These are phyloP conservation scores for Calonectria pseudoreteaudii DNA, from an alignment of 2,329 filamentous ascomycete species.

Conservation along the genomic window DNA sequence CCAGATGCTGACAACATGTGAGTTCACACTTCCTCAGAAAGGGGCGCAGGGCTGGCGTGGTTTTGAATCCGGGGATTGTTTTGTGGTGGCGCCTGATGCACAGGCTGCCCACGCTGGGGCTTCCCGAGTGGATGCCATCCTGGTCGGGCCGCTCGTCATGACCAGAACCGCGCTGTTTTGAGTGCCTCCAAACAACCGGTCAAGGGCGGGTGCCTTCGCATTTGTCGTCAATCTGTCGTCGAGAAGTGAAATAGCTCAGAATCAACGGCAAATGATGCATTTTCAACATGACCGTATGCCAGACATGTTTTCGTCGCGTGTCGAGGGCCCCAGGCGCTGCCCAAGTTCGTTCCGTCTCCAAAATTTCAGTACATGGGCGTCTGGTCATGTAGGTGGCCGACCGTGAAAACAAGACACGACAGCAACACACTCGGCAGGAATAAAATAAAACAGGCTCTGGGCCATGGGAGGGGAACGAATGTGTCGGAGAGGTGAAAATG, in stretches of 20 bases:
- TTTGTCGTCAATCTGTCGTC: slow-evolving; percentile 28
- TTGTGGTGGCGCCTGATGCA: slow-evolving; percentile 45
- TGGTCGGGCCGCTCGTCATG: slow-evolving; percentile 45
- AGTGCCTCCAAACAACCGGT: slow-evolving; percentile 39
- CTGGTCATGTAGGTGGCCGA: slow-evolving; percentile 42
- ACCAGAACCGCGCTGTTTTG: slow-evolving; percentile 42
- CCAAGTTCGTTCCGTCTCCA: slow-evolving; percentile 25
- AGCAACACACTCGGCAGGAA: slow-evolving; percentile 35
- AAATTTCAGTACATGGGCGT: slow-evolving; percentile 38
- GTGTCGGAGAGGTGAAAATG: slow-evolving; percentile 39
- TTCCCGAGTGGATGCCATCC: slow-evolving; percentile 47
- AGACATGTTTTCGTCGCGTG: slow-evolving; percentile 1
- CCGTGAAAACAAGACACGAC: slow-evolving; percentile 31
- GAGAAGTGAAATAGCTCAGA: slow-evolving; percentile 7
- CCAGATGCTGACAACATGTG: slow-evolving; percentile 24
- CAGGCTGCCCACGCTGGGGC: slow-evolving; percentile 45
- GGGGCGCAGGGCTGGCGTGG: slow-evolving; percentile 40
- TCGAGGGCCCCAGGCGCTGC: slow-evolving; percentile 31
- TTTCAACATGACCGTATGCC: slow-evolving; percentile 18
- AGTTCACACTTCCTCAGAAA: slow-evolving; percentile 26
- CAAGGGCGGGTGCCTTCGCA: slow-evolving; percentile 31
- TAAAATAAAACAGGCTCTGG: slow-evolving; percentile 13
- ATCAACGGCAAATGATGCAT: slow-evolving; percentile 14
- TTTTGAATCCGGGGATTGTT: slow-evolving; percentile 43
- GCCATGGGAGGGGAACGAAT: slow-evolving; percentile 31